A percentile compares a stretch with the other conserved stretches of the same genome.
Conservation (phyloP, 1,139 yeast genomes). For the Scheffersomyces quercinus region DNA sequence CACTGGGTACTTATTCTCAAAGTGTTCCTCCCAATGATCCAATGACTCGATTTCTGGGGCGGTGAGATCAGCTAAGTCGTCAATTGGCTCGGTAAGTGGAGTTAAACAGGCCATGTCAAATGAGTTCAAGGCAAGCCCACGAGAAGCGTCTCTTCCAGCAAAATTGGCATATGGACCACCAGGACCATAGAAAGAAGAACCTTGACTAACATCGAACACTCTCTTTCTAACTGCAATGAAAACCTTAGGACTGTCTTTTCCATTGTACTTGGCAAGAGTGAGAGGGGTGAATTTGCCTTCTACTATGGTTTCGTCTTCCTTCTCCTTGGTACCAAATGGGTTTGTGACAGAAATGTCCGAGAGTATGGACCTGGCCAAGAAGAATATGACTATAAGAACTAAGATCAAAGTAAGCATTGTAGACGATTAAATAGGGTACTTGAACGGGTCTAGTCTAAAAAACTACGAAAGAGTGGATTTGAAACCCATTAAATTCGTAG, state of each 20-base stretch:
- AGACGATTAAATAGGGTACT: too few relatives aligned
- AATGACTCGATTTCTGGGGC: conserved; percentile 66
- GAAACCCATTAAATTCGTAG: too few relatives aligned
- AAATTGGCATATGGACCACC: conserved; percentile 94
- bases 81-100: conserved; percentile 70
- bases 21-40: conserved; percentile 84
- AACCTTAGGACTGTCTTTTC: conserved; percentile 74
- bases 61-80: conserved; percentile 60
- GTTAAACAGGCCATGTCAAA: conserved; percentile 67
- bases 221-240: conserved; percentile 82
- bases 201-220: conserved; percentile 82
- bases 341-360: conserved; percentile 19
- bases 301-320: conserved; percentile 56
- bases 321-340: conserved; percentile 18
- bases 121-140: conserved; percentile 90
- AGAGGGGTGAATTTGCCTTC: conserved; percentile 81
- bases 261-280: conserved; percentile 74
- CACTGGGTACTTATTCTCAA: conserved; percentile 71
- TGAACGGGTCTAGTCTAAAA: too few relatives aligned
- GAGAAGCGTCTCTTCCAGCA: conserved; percentile 95
- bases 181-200: conserved; percentile 91
- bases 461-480: too few relatives aligned
- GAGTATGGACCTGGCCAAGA: conserved; percentile 18
- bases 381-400: conserved; percentile 18
- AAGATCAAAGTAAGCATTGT: conserved; percentile 21